Base-by-base conservation (phyloP, 1,284 basidiomycete species). In the Ustilago loliicola region DNA sequence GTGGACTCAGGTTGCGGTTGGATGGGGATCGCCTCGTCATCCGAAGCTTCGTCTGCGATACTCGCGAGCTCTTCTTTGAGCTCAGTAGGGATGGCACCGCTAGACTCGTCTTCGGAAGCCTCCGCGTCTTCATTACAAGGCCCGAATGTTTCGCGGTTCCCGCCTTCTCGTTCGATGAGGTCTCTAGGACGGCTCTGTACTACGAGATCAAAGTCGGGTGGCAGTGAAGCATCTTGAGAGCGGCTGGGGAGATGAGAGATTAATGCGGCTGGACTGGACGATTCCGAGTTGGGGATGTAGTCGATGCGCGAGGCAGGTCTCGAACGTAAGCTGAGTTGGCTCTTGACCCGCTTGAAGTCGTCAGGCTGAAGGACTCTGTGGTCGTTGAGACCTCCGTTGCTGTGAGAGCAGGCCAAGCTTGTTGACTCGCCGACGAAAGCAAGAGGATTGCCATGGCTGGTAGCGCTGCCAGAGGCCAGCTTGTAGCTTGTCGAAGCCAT, bases 311-410 rank as follows among this genome's bases (percentile, higher is more conserved):
- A 76, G 27, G 48, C 34, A 21, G 61, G 61, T 61, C 61, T 23
- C 5, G 64, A 67, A 5, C 61, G 61, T 36, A 68, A 38, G 7
- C 36, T 63, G 30, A 60, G 38, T 15, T 66, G 54, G 23, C 62
- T 65, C 47, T 72, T 72, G 52, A 52, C 36, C 36, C 74, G 53
- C 25, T 38, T 59, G 62, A 77, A 77, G 55, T 77, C 74, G 42
- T 56, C 69, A 0, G 74, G 74, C 17, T 64, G 65, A 8, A 77
- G 74, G 5, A 77, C 36, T n/a, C 30, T 55, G 62, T 61, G 62
- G 34, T 72, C 69, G 40, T 66, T 54, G 29, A 34, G 38, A n/a
- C 25, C 42, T 15, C 29, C 42, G 36, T 55, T 51, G 25, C 38
- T 52, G 25, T 65, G 61, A 3, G 68, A 68, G 13, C 61, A 59